Evolutionary conservation across 2,329 filamentous ascomycete genomes (phyloP), one percentile per base, ranked within the genome.

Genomic region (Aspergillus arachidicola): DNA sequence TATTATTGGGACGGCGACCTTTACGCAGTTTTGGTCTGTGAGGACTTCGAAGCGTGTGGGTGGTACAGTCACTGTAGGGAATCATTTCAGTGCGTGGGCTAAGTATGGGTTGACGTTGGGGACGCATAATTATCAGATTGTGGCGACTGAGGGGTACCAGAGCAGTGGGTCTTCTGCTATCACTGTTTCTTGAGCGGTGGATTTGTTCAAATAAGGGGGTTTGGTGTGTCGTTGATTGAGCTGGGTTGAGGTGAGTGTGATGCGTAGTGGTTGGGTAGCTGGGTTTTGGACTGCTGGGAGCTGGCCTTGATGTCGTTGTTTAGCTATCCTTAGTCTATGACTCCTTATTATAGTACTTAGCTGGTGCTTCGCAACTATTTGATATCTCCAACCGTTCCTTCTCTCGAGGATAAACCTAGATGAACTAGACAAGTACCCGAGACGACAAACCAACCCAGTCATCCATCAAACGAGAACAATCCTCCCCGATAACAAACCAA

Each of bases 21-120:
- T 81, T 64, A 70, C 73, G 28, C 80, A 82, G 69, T 82, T 78
- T 66, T 80, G 76, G 74, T 80, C 78, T 19, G 73, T 82, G 38
- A 75, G 80, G 7, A 71, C 68, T 16, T 69, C 32, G 48, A 77
- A 76, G 64, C 76, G 79, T 2, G 67, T 66, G 9, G 71, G 72
- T 16, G 78, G 78, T 10, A 75, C 73, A 1, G 75, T 80, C 16
- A 79, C 72, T 1, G 76, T 72, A 6, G 67, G 63, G 7, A 79
- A 78, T 57, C 76, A 79, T 58, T 79, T 79, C 64, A 70, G 74
- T 38, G 77, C 75, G 0, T 79, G 77, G 76, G 68, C 69, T 6
- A 54, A 54, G 7, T 63, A 72, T 23, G 76, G 76, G 1, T 66
- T 80, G 71, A 66, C 66, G 6, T 26, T 79, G 45, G 76, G 76